These are phyloP conservation scores for Pseudophaeomoniella oleicola DNA, from an alignment of 2,329 filamentous ascomycete genomes.

Conservation along the genomic window DNA sequence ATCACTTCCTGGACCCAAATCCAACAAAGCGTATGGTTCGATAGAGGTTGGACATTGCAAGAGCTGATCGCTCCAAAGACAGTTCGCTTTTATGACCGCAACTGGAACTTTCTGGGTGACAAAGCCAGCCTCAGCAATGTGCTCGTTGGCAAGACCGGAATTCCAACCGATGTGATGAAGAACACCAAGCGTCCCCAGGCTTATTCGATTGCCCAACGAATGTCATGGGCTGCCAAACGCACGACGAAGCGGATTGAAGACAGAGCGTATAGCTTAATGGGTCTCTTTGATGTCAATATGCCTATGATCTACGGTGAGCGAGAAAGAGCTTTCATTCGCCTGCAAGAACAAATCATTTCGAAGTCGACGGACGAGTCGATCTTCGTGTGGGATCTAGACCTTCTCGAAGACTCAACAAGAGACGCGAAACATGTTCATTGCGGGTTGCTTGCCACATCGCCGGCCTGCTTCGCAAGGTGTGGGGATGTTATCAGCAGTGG, in stretches of 20 bases:
- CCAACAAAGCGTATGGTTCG: no score
- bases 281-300: constrained; percentile 14
- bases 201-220: constrained; percentile 6
- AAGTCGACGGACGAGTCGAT: constrained; percentile 10
- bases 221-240: constrained; percentile 14
- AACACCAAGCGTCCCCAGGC: neutral
- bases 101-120: neutral
- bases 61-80: neutral
- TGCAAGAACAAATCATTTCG: constrained; percentile 16
- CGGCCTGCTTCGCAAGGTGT: neutral
- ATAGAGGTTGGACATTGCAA: no score
- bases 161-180: neutral
- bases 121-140: neutral
- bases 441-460: neutral
- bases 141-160: neutral
- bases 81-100: neutral
- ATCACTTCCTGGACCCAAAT: neutral
- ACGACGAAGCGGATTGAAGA: constrained; percentile 12
- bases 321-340: constrained; percentile 10
- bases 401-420: neutral
- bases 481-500: no score
- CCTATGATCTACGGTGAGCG: constrained; percentile 16
- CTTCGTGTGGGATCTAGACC: constrained; percentile 7
- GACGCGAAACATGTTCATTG: neutral
- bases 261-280: constrained; percentile 14